Conservation (phyloP, 2,329 filamentous ascomycete species). For the Mollisiaceae sp. region DNA sequence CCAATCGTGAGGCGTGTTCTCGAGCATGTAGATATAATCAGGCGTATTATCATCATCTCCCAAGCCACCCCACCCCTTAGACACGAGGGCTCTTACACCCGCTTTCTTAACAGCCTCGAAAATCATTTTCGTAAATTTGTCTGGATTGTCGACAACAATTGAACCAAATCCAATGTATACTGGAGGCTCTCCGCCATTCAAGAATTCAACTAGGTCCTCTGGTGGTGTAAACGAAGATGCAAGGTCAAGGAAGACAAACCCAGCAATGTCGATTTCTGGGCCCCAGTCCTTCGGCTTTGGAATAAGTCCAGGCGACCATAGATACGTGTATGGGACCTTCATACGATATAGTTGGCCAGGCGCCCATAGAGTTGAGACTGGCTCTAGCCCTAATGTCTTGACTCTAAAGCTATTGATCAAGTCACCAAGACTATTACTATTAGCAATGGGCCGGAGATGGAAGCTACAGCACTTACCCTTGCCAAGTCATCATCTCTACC, state of each 20-base stretch:
- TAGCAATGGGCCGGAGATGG: conserved; percentile 16
- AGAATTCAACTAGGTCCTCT: conserved; percentile 58
- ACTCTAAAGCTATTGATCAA: conserved; percentile 76
- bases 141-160: conserved; percentile 75
- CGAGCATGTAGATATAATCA: conserved; percentile 72
- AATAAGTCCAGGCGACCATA: conserved; percentile 70
- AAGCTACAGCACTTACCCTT: conserved; percentile 58
- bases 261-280: conserved; percentile 72
- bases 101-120: conserved; percentile 69
- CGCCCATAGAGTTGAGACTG: conserved; percentile 78
- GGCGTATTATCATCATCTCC: conserved; percentile 63
- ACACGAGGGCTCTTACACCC: conserved; percentile 73
- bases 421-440: conserved; percentile 63
- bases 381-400: conserved; percentile 72
- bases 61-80: conserved; percentile 77
- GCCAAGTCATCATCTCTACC: conserved; percentile 90
- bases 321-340: conserved; percentile 77
- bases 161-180: conserved; percentile 80
- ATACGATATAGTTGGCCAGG: conserved; percentile 74
- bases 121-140: conserved; percentile 71
- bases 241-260: conserved; percentile 78
- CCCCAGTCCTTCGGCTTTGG: conserved; percentile 74
- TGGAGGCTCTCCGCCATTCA: conserved; percentile 61
- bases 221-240: conserved; percentile 66
- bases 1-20: conserved; percentile 79